A percentile compares a stretch with the other conserved stretches of the same genome.
These are phyloP conservation scores for Rhizopus microsporus DNA, from an alignment of 371 early-diverging fungal species.

Conservation along the genomic window DNA sequence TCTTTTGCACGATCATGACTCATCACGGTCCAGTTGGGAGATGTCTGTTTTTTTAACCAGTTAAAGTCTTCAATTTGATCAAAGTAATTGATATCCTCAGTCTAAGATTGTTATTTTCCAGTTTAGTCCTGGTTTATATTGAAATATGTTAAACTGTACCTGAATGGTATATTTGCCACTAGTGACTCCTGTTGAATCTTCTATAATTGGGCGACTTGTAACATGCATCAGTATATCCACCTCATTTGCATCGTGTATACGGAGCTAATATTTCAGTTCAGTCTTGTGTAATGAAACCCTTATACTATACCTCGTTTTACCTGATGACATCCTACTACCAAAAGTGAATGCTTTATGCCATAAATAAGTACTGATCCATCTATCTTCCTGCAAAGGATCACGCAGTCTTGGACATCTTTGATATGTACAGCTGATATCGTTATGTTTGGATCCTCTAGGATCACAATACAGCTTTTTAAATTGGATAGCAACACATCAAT, in stretches of 20 bases:
- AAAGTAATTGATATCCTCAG: constrained; percentile 39
- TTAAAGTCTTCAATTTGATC: constrained; percentile 82
- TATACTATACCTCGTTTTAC: constrained; percentile 32
- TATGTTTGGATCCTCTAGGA: constrained; percentile 33
- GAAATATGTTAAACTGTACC: constrained; percentile 1
- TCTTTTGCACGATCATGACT: constrained; percentile 5
- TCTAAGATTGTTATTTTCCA: background rate
- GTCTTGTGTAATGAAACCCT: background rate
- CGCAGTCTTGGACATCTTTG: constrained; percentile 59
- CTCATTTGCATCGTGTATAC: constrained; percentile 72
- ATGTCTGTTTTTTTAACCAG: constrained; percentile 76
- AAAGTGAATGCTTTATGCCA: constrained; percentile 55
- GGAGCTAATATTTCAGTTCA: constrained; percentile 47
- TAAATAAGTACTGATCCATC: constrained; percentile 72
- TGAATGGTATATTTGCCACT: constrained; percentile 52
- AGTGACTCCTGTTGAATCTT: constrained; percentile 62
- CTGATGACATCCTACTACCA: constrained; percentile 77
- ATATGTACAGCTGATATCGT: constrained; percentile 67
- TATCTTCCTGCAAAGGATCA: constrained; percentile 65
- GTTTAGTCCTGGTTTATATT: background rate
- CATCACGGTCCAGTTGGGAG: constrained; percentile 72
- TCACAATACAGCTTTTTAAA: constrained; percentile 56
- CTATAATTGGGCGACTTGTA: constrained; percentile 81
- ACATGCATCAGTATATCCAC: constrained; percentile 68
- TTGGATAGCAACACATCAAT: constrained; percentile 60